phyloP scores from a whole-genome alignment of 148 eudicot genomes.

The Silene uniflora region DNA sequence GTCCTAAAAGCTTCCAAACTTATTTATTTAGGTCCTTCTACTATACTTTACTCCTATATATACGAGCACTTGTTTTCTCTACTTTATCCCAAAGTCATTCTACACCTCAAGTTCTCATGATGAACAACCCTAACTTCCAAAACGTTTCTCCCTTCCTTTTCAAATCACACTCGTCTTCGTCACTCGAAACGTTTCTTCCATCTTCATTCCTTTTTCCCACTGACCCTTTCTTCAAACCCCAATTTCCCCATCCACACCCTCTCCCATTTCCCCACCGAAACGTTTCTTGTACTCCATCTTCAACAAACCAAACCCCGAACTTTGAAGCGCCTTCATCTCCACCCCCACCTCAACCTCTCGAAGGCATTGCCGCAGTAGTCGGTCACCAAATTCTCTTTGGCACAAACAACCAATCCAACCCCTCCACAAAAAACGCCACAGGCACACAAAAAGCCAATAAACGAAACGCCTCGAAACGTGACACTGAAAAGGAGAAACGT shows the following conservation, averaged over 20 bases:
- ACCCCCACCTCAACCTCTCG: background rate
- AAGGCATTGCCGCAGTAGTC: slow-evolving; percentile 33
- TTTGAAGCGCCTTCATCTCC: slow-evolving; percentile 13
- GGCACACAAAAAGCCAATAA: too few relatives aligned
- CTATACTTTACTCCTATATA: too few relatives aligned
- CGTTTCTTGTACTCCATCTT: slow-evolving; percentile 4
- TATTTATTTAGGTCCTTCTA: too few relatives aligned
- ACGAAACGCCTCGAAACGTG: slow-evolving; percentile 15
- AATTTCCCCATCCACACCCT: background rate
- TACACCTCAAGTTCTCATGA: too few relatives aligned
- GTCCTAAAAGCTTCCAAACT: too few relatives aligned
- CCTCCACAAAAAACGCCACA: background rate
- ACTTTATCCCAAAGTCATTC: too few relatives aligned
- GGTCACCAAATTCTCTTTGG: slow-evolving; percentile 31
- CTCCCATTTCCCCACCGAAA: slow-evolving; percentile 2
- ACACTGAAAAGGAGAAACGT: background rate
- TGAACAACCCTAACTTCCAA: slow-evolving; percentile 14
- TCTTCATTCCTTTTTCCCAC: background rate
- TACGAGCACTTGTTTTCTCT: too few relatives aligned
- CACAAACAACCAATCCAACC: background rate
- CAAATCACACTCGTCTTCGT: background rate
- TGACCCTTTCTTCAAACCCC: slow-evolving; percentile 8
- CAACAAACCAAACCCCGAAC: background rate
- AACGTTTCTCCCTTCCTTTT: slow-evolving; percentile 14
- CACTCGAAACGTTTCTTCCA: slow-evolving; percentile 19